These are phyloP conservation scores for Lepidium aucheri DNA, from an alignment of 345 rosid genomes.

Conservation along the genomic window DNA sequence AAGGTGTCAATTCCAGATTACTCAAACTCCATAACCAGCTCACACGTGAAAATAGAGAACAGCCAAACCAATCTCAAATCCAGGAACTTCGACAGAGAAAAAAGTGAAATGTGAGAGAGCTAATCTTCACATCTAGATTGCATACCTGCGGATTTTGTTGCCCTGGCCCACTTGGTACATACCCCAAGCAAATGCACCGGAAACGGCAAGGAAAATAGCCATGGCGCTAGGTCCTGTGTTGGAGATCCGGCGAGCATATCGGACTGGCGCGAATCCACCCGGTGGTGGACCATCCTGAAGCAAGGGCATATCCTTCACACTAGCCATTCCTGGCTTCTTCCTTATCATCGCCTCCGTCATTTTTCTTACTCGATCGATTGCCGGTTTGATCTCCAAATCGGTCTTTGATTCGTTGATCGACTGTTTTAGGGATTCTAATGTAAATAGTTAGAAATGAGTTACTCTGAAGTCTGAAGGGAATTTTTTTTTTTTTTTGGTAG, in stretches of 20 bases:
- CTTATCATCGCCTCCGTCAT: slow-evolving; percentile 98
- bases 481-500: not conserved
- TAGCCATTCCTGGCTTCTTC: slow-evolving; percentile 97
- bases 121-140: not conserved
- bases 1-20: not conserved
- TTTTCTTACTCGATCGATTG: slow-evolving; percentile 10
- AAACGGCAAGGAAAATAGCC: slow-evolving; percentile 75
- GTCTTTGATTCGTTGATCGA: not conserved
- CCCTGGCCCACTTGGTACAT: slow-evolving; percentile 98
- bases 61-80: not conserved
- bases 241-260: slow-evolving; percentile 94
- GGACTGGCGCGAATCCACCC: slow-evolving; percentile 86
- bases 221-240: slow-evolving; percentile 88
- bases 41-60: not conserved
- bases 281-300: slow-evolving; percentile 99
- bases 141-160: slow-evolving; percentile 88
- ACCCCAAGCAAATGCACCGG: slow-evolving; percentile 88
- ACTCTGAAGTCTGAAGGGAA: too few species aligned
- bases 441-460: not conserved
- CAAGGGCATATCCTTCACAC: slow-evolving; percentile 96
- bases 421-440: slow-evolving; percentile 9
- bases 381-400: slow-evolving; percentile 5
- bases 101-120: not conserved
- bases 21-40: not conserved
- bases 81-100: not conserved